phyloP scores from a whole-genome alignment of 2,329 filamentous ascomycete genomes.

The Hypoxylon sp. region DNA sequence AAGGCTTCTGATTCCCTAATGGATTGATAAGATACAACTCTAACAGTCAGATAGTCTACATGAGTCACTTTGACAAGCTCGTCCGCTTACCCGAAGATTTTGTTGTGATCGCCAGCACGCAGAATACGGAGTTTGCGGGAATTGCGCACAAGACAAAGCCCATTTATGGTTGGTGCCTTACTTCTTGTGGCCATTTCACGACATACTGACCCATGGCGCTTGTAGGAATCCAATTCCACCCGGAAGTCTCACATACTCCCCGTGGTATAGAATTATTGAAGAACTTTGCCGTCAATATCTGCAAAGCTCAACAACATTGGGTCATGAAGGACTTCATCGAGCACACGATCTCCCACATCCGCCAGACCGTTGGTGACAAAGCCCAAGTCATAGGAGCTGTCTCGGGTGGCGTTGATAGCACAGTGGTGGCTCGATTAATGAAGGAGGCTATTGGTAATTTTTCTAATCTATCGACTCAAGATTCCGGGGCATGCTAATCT shows the following conservation, averaged over 20 bases:
- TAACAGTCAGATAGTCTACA: background rate
- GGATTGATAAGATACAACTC: background rate
- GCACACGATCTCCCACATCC: constrained; percentile 84
- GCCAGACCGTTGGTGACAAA: constrained; percentile 82
- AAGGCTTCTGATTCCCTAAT: background rate
- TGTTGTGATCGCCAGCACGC: constrained; percentile 78
- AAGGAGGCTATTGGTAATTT: constrained; percentile 4
- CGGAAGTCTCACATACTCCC: constrained; percentile 72
- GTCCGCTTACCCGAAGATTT: constrained; percentile 80
- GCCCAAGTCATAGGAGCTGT: constrained; percentile 77
- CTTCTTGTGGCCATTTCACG: background rate
- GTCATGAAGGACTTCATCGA: constrained; percentile 87
- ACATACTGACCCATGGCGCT: background rate
- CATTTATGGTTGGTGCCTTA: constrained; percentile 65
- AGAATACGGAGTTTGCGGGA: constrained; percentile 83
- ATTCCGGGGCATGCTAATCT: constrained; percentile 61
- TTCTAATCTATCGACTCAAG: background rate
- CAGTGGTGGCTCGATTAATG: constrained; percentile 84
- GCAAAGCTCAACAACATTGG: constrained; percentile 83
- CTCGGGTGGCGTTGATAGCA: constrained; percentile 84
- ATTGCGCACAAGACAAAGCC: constrained; percentile 80
- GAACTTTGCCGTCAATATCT: constrained; percentile 74
- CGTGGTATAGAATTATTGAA: constrained; percentile 47
- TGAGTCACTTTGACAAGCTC: constrained; percentile 93
- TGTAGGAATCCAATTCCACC: constrained; percentile 87